Base-by-base conservation (phyloP, 192 early-diverging fungal genomes). In the Haplosporangium gracile region DNA sequence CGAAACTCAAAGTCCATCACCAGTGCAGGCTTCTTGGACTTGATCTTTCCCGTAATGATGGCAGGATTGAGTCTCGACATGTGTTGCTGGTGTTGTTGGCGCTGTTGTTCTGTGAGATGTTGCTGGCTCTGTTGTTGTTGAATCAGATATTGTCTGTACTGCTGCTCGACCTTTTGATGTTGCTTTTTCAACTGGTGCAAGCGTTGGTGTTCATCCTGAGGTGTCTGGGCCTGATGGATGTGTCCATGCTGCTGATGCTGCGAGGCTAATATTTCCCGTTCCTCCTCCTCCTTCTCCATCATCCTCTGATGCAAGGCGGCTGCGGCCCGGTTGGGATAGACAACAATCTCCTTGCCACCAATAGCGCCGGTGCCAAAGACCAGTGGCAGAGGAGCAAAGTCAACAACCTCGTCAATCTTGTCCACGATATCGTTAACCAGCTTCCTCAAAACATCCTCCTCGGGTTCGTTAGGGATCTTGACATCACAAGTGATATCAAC, bases 1-100 rank as follows among this genome's bases (percentile, higher is more conserved):
- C 94, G 91, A 39, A 99, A 93, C 79, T 95, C 92, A 74, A 97
- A 92, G 65, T 96, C 93, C 90, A 98, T 95, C 10, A 88, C 91
- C 75, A 93, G 82, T 24, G 89, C 80, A 0, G 79, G 76, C 38
- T 73, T 86, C 72, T 85, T 87, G 38, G 70, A 65, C 22, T 87
- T 89, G 24, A 75, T 71, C 39, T 69, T 83, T 1, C 63, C 77
- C 18, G 49, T 70, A 24, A 49, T 39, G 9, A 40, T 55, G n/a
- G 80, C 39, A 26, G 86, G 70, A 13, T 75, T 40, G 15, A 74
- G 57, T 65, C 34, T 69, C 9, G 80, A 55, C 71, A 70, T 75
- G 15, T 82, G 88, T 15, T 75, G 32, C 32, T 88, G 70, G 32
- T 81, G 72, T 45, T 82, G 78, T 26, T 68, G 76, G 34, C 89